These are phyloP conservation scores for Guillardia theta DNA, from an alignment of 78 protist species.

Conservation along the genomic window DNA sequence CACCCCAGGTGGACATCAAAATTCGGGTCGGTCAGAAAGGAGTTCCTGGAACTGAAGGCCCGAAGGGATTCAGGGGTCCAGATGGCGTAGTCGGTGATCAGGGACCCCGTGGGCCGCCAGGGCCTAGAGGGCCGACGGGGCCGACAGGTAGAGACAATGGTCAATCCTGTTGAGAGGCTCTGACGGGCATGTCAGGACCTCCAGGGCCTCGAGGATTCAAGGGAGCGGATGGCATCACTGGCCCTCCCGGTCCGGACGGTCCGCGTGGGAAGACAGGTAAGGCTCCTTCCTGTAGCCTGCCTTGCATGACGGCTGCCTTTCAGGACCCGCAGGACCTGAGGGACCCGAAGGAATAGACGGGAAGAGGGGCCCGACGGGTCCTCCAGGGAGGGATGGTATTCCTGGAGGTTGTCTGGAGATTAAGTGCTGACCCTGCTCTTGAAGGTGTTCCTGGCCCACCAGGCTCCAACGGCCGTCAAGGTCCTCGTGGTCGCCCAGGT, in stretches of 20 bases:
- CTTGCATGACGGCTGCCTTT: too few species aligned
- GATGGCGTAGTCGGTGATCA: neutral
- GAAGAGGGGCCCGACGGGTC: neutral
- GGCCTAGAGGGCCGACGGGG: neutral
- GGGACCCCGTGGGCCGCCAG: neutral
- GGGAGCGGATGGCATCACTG: neutral
- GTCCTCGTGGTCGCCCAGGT: neutral
- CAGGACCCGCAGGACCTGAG: too few species aligned
- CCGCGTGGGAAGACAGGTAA: neutral
- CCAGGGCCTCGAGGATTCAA: neutral
- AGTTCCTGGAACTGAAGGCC: neutral
- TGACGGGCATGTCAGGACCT: neutral
- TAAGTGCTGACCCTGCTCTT: neutral
- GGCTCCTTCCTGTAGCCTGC: too few species aligned
- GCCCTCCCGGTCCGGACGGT: neutral
- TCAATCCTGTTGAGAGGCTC: too few species aligned
- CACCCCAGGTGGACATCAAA: neutral
- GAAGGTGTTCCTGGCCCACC: neutral
- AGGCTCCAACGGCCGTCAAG: neutral
- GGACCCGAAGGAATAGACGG: neutral
- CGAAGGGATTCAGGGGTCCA: neutral
- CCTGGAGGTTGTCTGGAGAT: neutral
- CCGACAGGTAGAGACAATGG: neutral
- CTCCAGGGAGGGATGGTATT: neutral
- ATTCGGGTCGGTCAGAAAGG: neutral